Evolutionary conservation across 164 flowering plant genomes (phyloP).

Genomic region (Chloranthus sessilifolius): DNA sequence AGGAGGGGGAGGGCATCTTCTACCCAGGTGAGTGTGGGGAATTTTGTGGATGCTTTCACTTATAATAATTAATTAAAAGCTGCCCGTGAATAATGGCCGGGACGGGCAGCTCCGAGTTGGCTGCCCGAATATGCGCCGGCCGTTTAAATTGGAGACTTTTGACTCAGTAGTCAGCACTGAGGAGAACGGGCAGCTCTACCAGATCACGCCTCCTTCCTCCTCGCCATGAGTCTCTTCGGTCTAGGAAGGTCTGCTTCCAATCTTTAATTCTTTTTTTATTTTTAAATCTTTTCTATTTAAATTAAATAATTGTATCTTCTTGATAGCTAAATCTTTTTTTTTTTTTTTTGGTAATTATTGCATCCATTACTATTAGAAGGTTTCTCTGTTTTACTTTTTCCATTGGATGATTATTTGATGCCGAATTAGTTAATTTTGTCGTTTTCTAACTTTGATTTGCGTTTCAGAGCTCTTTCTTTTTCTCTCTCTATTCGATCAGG

Average conservation of each 20-base stretch:
- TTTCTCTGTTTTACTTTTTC: not conserved
- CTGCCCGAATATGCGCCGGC: slow-evolving; percentile 8
- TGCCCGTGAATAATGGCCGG: slow-evolving; percentile 12
- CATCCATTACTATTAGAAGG: not conserved
- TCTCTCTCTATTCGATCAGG: too few relatives aligned
- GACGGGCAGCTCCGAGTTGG: slow-evolving; percentile 6
- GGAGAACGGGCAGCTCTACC: not conserved
- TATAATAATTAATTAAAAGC: too few relatives aligned
- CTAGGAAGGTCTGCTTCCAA: slow-evolving; percentile 19
- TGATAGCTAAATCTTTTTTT: too few relatives aligned
- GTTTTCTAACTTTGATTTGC: too few relatives aligned
- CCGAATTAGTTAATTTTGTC: too few relatives aligned
- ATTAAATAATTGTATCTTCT: not conserved
- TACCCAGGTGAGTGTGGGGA: not conserved
- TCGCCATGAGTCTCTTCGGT: slow-evolving; percentile 30
- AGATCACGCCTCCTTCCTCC: slow-evolving; percentile 1
- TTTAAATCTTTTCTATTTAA: not conserved
- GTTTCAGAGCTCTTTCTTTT: too few relatives aligned
- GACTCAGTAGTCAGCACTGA: not conserved
- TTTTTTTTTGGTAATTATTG: not conserved
- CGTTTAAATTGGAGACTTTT: not conserved
- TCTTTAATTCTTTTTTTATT: not conserved
- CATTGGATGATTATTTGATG: not conserved
- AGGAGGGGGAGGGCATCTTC: too few relatives aligned
- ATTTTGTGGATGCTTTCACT: not conserved